A percentile compares a stretch with the other conserved stretches of the same genome.
These are phyloP conservation scores for Pythium pectinolyticum DNA, from an alignment of 352 stramenopile species.

Conservation along the genomic window DNA sequence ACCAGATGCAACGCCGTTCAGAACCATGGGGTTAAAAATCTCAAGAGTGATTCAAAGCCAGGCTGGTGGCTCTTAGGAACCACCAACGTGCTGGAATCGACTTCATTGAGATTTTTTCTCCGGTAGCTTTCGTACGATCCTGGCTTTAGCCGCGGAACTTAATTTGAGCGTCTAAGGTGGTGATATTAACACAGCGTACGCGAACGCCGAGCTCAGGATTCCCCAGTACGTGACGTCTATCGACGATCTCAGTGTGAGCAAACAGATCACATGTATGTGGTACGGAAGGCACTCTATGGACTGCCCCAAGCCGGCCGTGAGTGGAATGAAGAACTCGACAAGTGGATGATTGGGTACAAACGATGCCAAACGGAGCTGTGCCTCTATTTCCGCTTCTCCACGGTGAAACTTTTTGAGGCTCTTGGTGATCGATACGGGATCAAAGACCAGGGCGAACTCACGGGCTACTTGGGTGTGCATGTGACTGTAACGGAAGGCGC, in stretches of 20 bases:
- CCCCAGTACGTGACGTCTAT: background rate
- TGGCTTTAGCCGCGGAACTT: background rate
- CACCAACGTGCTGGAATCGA: constrained; percentile 7
- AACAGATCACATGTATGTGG: constrained; percentile 2
- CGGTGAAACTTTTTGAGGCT: background rate
- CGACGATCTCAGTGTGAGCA: constrained; percentile 7
- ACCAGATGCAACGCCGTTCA: background rate
- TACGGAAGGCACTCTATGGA: constrained; percentile 13
- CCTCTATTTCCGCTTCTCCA: constrained; percentile 7
- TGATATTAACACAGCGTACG: constrained; percentile 19
- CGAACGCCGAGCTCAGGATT: constrained; percentile 10
- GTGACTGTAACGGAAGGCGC: background rate
- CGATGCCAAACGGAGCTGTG: constrained; percentile 13
- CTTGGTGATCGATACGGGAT: background rate
- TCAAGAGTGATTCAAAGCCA: constrained; percentile 6
- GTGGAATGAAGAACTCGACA: constrained; percentile 9
- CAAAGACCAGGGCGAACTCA: background rate
- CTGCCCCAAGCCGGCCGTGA: constrained; percentile 8
- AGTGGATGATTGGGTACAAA: constrained; percentile 9
- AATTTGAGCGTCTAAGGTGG: constrained; percentile 6
- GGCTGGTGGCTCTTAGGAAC: constrained; percentile 2
- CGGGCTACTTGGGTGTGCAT: background rate
- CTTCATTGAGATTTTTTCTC: constrained; percentile 8
- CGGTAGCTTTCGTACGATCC: constrained; percentile 1
- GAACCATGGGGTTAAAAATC: constrained; percentile 5